Evolutionary conservation across 2,329 filamentous ascomycete genomes (phyloP), one percentile per base, ranked within the genome.

Genomic region (Clonostachys byssicola): DNA sequence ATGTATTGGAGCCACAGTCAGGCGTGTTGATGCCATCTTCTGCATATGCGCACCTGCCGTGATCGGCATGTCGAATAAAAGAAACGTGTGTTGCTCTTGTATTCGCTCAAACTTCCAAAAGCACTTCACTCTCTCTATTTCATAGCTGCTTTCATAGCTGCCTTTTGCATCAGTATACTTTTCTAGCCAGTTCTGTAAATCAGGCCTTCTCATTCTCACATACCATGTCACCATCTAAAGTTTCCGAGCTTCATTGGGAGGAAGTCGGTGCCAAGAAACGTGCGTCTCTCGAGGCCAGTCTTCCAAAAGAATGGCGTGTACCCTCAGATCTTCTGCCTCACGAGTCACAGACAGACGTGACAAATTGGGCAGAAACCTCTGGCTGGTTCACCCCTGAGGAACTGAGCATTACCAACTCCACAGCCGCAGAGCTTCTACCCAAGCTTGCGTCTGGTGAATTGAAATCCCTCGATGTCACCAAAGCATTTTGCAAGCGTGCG

Each of bases 321-420:
- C 17, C 34, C 36, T 23, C 14, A 16, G 43, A 3, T 66, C 68
- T 5, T 58, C 56, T 0, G 64, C 65, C 4, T 67, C 78, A 81
- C 0, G 59, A 61, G 6, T 57, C 73, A 43, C 74, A 81, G 55
- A 65, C 75, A 42, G 74, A 85, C 55, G 77, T 86, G 14, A 79
- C 75, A 0, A 54, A 54, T 5, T 85, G 82, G 63, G 80, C 82
- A 56, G 56, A 67, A 44, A 57, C 59, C 0, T 86, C 80, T 2
- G 80, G 80, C 3, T 83, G 82, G 73, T 83, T 87, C 52, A 80
- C 73, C 16, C 18, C 47, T 34, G 58, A 68, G 13, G 69, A 72
- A 53, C 57, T 72, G 1, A 17, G 12, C 43, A 44, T 44, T 34
- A 44, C 43, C 33, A n/a, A 36, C 13, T 17, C 12, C 10, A 44